Conservation (phyloP, 805 yeast species). For the Barnettozyma populi region DNA sequence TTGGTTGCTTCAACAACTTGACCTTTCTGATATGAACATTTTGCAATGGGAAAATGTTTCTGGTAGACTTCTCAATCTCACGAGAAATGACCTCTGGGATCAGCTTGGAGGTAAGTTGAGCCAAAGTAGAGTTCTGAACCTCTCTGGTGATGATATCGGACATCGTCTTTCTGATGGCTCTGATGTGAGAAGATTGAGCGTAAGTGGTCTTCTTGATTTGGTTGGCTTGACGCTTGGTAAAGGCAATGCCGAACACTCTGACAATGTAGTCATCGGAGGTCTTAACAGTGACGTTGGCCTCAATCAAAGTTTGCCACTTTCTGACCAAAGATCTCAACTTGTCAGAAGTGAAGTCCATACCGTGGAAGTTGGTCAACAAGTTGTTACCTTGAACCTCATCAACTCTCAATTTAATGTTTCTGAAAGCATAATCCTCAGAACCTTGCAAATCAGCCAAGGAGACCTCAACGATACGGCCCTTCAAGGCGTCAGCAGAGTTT, state of each 20-base stretch:
- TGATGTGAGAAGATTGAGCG: conserved; percentile 96
- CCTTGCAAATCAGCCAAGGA: conserved; percentile 97
- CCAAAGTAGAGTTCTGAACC: conserved; percentile 89
- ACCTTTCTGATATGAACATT: conserved; percentile 99
- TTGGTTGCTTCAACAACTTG: conserved; percentile 97
- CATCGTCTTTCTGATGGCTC: conserved; percentile 97
- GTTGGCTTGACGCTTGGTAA: conserved; percentile 96
- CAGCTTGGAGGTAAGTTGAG: conserved; percentile 95
- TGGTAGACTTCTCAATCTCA: conserved; percentile 95
- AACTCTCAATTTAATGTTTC: conserved; percentile 95
- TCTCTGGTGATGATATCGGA: conserved; percentile 94
- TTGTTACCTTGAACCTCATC: conserved; percentile 99
- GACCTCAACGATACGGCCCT: conserved; percentile 96
- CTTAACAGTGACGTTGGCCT: conserved; percentile 97
- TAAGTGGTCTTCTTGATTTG: conserved; percentile 97
- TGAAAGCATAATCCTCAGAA: conserved; percentile 97
- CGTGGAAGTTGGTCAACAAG: conserved; percentile 99
- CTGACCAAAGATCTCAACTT: conserved; percentile 96
- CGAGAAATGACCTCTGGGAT: conserved; percentile 98
- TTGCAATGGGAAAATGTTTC: conserved; percentile 94
- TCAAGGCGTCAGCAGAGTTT: conserved; percentile 96
- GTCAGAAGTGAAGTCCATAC: conserved; percentile 96
- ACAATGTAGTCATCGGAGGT: conserved; percentile 96
- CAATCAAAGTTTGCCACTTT: conserved; percentile 98
- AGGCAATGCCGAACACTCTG: conserved; percentile 95